phyloP scores from a whole-genome alignment of 2,329 filamentous ascomycete species.

The Acarospora socialis region DNA sequence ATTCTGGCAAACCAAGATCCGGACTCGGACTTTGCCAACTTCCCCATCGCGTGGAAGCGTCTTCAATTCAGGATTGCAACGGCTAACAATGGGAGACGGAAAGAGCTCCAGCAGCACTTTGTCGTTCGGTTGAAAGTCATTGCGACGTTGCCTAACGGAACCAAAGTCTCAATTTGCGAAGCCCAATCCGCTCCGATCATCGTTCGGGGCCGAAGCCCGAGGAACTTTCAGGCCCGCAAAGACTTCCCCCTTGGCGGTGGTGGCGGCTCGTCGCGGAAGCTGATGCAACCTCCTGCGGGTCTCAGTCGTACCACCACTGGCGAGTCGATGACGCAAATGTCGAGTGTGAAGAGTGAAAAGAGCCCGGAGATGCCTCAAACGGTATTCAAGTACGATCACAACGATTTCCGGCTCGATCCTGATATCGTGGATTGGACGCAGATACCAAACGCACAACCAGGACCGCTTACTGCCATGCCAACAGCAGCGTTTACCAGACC shows the following conservation, averaged over 20 bases:
- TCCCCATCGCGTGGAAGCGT: slow-evolving; percentile 86
- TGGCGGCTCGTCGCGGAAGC: slow-evolving; percentile 64
- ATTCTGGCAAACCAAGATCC: slow-evolving; percentile 50
- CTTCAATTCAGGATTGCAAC: slow-evolving; percentile 91
- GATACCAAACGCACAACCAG: slow-evolving; percentile 17
- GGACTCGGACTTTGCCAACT: slow-evolving; percentile 74
- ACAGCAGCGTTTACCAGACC: slow-evolving; percentile 14
- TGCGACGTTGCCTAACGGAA: slow-evolving; percentile 70
- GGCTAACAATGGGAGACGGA: slow-evolving; percentile 85
- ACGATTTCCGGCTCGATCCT: too few relatives aligned
- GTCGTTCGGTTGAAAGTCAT: slow-evolving; percentile 76
- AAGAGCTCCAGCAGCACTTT: slow-evolving; percentile 94
- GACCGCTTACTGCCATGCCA: slow-evolving; percentile 8
- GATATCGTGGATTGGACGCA: slow-evolving; percentile 25
- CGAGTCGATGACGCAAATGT: slow-evolving; percentile 41
- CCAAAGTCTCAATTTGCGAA: slow-evolving; percentile 68
- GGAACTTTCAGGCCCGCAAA: slow-evolving; percentile 89
- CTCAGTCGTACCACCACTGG: slow-evolving; percentile 3
- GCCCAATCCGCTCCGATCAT: slow-evolving; percentile 82
- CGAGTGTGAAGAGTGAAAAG: slow-evolving; percentile 15
- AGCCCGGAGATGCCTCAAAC: slow-evolving; percentile 43
- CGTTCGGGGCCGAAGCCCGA: slow-evolving; percentile 78
- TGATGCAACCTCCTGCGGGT: slow-evolving; percentile 26
- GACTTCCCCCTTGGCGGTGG: slow-evolving; percentile 78
- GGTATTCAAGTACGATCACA: slow-evolving; percentile 28